These are phyloP conservation scores for Podospora pseudopauciseta DNA, from an alignment of 495 filamentous ascomycete species.

Conservation along the genomic window DNA sequence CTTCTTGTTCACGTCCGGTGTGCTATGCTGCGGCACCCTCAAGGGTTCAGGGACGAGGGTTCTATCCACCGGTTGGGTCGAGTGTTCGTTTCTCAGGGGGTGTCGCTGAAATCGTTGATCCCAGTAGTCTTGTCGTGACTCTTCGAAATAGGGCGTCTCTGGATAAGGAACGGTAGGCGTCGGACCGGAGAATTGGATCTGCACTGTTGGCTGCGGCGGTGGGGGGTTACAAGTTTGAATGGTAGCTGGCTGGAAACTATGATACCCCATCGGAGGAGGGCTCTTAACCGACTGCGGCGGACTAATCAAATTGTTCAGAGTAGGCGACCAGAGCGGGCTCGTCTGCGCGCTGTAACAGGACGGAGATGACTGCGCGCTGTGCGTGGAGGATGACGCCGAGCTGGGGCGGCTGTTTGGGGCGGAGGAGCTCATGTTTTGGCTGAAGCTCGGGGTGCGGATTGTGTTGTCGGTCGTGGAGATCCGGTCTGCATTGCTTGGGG, in stretches of 20 bases:
- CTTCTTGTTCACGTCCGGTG: background rate
- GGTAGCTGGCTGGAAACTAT: background rate
- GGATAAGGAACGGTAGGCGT: background rate
- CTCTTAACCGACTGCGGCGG: conserved; percentile 2
- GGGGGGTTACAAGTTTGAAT: background rate
- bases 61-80: conserved; percentile 3
- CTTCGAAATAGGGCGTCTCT: conserved; percentile 10
- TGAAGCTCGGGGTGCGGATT: background rate
- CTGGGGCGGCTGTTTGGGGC: conserved; percentile 11
- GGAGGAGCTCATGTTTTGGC: background rate
- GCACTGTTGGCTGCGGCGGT: background rate
- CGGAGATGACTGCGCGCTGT: conserved; percentile 7
- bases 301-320: background rate
- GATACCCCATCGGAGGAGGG: conserved; percentile 1
- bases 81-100: background rate
- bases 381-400: conserved; percentile 3
- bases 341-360: conserved; percentile 12
- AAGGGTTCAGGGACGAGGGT: conserved; percentile 1
- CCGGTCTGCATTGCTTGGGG: background rate
- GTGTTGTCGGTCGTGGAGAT: background rate
- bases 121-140: conserved; percentile 7
- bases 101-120: background rate
- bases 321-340: conserved; percentile 11
- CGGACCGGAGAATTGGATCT: background rate
- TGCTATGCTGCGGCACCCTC: background rate